phyloP scores from a whole-genome alignment of 2,329 filamentous ascomycete species.

The Arachnopeziza araneosa region DNA sequence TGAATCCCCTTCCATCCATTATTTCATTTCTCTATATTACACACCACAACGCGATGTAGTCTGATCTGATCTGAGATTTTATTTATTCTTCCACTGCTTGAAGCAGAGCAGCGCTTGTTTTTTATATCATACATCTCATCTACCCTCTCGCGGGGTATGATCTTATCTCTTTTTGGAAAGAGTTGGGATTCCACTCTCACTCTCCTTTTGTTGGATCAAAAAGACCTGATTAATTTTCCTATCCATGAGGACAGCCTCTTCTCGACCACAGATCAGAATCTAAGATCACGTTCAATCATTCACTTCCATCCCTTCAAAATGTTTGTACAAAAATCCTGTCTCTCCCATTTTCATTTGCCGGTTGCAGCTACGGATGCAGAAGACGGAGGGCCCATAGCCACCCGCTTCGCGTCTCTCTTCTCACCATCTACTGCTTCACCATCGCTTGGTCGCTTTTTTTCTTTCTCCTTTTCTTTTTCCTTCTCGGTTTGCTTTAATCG shows the following conservation, averaged over 20 bases:
- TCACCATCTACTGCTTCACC: conserved; percentile 13
- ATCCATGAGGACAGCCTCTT: neutral
- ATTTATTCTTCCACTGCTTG: neutral
- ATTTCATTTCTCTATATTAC: no score
- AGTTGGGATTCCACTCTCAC: neutral
- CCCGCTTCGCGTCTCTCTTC: conserved; percentile 23
- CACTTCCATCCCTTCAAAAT: neutral
- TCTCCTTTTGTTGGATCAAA: neutral
- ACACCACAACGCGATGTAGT: neutral
- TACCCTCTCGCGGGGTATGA: neutral
- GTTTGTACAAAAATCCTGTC: neutral
- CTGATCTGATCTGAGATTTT: neutral
- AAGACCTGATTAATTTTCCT: no score
- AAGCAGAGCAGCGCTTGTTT: neutral
- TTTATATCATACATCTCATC: neutral
- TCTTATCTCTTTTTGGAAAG: no score
- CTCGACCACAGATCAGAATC: no score
- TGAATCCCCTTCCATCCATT: no score
- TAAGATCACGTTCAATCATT: neutral
- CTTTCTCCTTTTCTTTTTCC: conserved; percentile 27
- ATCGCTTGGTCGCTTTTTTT: conserved; percentile 24
- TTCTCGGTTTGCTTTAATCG: conserved; percentile 24
- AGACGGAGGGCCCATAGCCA: conserved; percentile 20
- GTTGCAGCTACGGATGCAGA: conserved; percentile 2
- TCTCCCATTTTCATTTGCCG: neutral